phyloP scores from a whole-genome alignment of 75 land plant species.

The Selaginella tamariscina region DNA sequence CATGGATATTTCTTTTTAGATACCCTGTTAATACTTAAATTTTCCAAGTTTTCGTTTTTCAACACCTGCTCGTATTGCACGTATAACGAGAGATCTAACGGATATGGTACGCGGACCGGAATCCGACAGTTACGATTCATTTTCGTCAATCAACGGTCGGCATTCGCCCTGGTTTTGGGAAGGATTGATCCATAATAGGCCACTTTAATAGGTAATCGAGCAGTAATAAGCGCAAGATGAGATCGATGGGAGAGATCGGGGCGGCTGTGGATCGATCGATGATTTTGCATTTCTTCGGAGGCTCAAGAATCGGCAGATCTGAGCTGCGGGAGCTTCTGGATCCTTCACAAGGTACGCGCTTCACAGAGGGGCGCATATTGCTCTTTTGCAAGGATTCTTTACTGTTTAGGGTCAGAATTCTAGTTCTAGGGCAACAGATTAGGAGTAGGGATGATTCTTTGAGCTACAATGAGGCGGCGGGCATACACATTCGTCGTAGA shows the following conservation, averaged over 20 bases:
- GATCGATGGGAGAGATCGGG: not conserved
- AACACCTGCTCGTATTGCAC: not conserved
- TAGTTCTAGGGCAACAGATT: not conserved
- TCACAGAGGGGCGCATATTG: not conserved
- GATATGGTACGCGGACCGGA: not conserved
- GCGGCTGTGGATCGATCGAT: not conserved
- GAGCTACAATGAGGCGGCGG: constrained; percentile 14
- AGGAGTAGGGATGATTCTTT: not conserved
- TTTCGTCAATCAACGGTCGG: too few relatives aligned
- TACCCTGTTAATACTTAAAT: not conserved
- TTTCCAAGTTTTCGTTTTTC: not conserved
- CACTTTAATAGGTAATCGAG: not conserved
- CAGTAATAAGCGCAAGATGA: not conserved
- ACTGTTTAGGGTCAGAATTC: not conserved
- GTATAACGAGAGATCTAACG: not conserved
- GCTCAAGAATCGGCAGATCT: not conserved
- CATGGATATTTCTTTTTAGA: too few relatives aligned
- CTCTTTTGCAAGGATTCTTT: not conserved
- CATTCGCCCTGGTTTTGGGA: too few relatives aligned
- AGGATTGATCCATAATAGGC: not conserved
- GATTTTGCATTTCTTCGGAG: not conserved
- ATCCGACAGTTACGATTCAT: not conserved
- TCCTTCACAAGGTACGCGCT: too few relatives aligned
- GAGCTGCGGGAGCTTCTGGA: not conserved
- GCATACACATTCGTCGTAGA: not conserved